Base-by-base conservation (phyloP, 1,284 basidiomycete species). In the Ganoderma sinense region DNA sequence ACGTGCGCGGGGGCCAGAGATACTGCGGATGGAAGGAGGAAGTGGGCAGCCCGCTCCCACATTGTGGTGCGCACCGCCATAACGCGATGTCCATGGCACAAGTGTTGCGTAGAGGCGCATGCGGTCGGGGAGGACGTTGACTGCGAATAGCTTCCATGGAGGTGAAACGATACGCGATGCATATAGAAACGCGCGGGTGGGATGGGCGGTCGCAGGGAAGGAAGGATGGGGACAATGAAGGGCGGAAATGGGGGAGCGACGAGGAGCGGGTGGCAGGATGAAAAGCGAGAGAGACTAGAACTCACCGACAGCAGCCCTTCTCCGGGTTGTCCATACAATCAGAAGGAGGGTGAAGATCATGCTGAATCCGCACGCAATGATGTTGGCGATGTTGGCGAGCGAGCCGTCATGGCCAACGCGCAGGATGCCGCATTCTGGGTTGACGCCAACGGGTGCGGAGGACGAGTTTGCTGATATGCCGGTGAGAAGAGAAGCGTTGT, bases 301-400 rank as follows among this genome's bases (percentile, higher is more conserved):
- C 81, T 73, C 73, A 79, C 81, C 87, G 73, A 85, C 87, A 74
- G 86, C 88, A 60, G 88, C 88, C 73, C 84, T 86, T 69, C 89
- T 79, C 45, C 85, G 78, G 60, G 78, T 81, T 33, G 82, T 80
- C 68, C 81, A 77, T 41, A 80, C 79, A 53, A 92, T 82, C 62
- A 94, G 84, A 60, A 78, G 76, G n/a, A 80, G 74, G 36, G 86
- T 77, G 73, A 89, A 75, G 51, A 91, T 64, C 68, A 92, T 80
- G 77, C 89, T 89, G 56, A 92, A 75, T 31, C 82, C 89, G 75
- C 91, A 93, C 4, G 85, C 86, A 73, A 93, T 82, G 77, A 92
- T 89, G 79, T 94, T 91, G 73, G 92, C 92, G 72, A 94, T 87
- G 80, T 94, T 94, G 64, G 88, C 90, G 8, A 93, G 78, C 2